A percentile compares a stretch with the other conserved stretches of the same genome.
These are phyloP conservation scores for Lactuca saligna DNA, from an alignment of 129 eudicot species.

Conservation along the genomic window DNA sequence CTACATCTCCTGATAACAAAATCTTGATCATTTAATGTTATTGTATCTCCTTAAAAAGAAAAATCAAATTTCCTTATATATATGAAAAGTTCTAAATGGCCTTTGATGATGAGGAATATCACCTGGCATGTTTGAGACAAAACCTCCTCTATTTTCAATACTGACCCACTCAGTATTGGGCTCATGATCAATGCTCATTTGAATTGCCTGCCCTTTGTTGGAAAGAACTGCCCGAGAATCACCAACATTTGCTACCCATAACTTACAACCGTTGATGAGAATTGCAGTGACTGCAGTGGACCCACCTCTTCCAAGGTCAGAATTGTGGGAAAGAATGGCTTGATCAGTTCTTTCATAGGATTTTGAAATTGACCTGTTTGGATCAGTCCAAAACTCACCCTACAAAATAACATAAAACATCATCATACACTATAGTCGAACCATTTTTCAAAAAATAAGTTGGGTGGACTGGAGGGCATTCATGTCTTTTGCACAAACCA, in stretches of 20 bases:
- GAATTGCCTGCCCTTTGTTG: conserved; percentile 61
- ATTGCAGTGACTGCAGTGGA: conserved; percentile 90
- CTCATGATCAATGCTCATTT: conserved; percentile 85
- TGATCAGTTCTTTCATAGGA: conserved; percentile 88
- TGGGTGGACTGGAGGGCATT: neutral
- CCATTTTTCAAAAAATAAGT: neutral
- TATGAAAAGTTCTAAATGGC: neutral
- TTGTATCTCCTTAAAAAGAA: neutral
- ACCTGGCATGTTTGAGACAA: conserved; percentile 96
- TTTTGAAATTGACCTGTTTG: conserved; percentile 56
- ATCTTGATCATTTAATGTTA: neutral
- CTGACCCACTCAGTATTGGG: conserved; percentile 77
- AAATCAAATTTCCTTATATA: neutral
- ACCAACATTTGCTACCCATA: conserved; percentile 92
- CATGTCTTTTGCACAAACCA: too few species aligned
- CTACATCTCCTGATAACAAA: conserved; percentile 64
- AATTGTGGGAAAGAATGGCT: conserved; percentile 71
- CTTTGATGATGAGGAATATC: neutral
- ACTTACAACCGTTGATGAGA: conserved; percentile 46
- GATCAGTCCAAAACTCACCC: conserved; percentile 77
- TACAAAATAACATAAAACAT: conserved; percentile 23
- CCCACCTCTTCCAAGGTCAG: conserved; percentile 88
- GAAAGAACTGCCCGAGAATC: conserved; percentile 95
- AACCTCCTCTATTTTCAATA: conserved; percentile 80
- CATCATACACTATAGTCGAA: conserved; percentile 1